Conservation (phyloP, 2,329 filamentous ascomycete species). For the Metarhizium album region DNA sequence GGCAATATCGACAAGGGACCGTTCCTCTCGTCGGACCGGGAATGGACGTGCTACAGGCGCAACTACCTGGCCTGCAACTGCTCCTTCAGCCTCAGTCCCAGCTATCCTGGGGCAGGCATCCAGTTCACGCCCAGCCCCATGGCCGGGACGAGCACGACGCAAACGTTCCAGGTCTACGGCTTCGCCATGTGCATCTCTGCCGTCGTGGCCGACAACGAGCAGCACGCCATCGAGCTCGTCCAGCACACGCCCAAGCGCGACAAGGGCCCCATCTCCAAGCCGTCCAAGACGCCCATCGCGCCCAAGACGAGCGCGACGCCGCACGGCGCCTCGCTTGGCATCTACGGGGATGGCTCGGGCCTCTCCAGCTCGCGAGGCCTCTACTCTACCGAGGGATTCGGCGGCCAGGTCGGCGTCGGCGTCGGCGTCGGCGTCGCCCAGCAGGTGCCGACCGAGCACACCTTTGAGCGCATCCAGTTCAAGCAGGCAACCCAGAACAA, state of each 20-base stretch:
- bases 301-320: slow-evolving; percentile 52
- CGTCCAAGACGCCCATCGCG: slow-evolving; percentile 55
- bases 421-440: slow-evolving; percentile 22
- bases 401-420: slow-evolving; percentile 15
- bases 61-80: slow-evolving; percentile 87
- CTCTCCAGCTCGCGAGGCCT: slow-evolving; percentile 16
- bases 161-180: slow-evolving; percentile 55
- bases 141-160: slow-evolving; percentile 12
- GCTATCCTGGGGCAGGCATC: slow-evolving; percentile 33
- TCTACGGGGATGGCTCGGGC: slow-evolving; percentile 30
- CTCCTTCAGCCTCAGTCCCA: slow-evolving; percentile 59
- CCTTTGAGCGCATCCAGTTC: slow-evolving; percentile 87
- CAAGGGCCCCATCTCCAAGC: slow-evolving; percentile 70
- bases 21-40: slow-evolving; percentile 59
- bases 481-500: slow-evolving; percentile 92
- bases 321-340: slow-evolving; percentile 31
- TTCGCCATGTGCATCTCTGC: slow-evolving; percentile 82
- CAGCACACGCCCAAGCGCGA: slow-evolving; percentile 89
- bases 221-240: slow-evolving; percentile 71
- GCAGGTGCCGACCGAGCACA: slow-evolving; percentile 41
- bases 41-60: slow-evolving; percentile 86
- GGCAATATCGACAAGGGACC: slow-evolving; percentile 85
- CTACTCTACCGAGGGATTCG: slow-evolving; percentile 35
- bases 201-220: slow-evolving; percentile 63
- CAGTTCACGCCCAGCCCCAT: slow-evolving; percentile 33